These are phyloP conservation scores for Meyerozyma elateridarum DNA, from an alignment of 1,139 yeast genomes.

Conservation along the genomic window DNA sequence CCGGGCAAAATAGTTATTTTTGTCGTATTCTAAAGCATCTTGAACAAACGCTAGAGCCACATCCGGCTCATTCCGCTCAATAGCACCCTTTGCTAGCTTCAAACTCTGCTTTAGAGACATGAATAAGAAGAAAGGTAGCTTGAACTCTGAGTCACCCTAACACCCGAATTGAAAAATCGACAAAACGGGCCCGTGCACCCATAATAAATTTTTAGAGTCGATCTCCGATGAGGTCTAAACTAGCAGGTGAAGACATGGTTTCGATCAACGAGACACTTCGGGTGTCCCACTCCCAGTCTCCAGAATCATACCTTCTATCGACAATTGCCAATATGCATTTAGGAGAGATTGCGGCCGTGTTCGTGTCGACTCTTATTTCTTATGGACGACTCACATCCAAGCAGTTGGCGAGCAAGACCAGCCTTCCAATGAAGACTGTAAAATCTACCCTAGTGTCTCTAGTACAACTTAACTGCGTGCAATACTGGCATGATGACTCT, in stretches of 20 bases:
- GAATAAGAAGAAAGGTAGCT: not conserved
- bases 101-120: conserved; percentile 38
- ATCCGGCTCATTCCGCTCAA: conserved; percentile 54
- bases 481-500: conserved; percentile 45
- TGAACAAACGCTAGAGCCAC: conserved; percentile 49
- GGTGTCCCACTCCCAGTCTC: conserved; percentile 48
- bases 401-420: conserved; percentile 41
- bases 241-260: not conserved
- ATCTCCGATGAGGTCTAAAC: conserved; percentile 1
- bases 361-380: conserved; percentile 51
- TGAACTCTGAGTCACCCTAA: not conserved
- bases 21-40: conserved; percentile 51
- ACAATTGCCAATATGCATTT: conserved; percentile 50
- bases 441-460: conserved; percentile 59
- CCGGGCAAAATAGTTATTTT: conserved; percentile 58
- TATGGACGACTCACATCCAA: conserved; percentile 53
- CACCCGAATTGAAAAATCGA: no score
- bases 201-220: conserved; percentile 2
- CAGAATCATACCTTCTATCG: conserved; percentile 55
- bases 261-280: not conserved
- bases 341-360: conserved; percentile 60
- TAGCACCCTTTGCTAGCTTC: conserved; percentile 57
- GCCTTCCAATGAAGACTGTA: conserved; percentile 39
- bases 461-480: conserved; percentile 61
- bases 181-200: no score